Evolutionary conservation across 306 rosid genomes (phyloP), one percentile per base, ranked within the genome.

Genomic region (Prinsepia uniflora): DNA sequence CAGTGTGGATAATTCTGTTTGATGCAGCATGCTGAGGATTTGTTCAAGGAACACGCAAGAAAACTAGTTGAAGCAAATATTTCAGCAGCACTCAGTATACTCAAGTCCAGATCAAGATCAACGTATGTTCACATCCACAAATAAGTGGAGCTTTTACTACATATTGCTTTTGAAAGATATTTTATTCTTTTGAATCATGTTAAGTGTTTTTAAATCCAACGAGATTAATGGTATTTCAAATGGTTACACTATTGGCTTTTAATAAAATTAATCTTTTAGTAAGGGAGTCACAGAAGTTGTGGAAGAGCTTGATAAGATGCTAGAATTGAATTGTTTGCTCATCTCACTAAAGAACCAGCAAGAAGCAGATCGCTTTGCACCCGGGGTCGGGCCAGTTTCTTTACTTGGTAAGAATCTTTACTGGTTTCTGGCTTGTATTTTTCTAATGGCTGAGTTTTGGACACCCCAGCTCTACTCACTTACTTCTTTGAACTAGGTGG

Each of bases 311-410:
- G 87, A 87, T 72, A 84, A 75, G 83, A 68, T 85, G 69, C 74
- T 91, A 66, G 84, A 81, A 65, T 84, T 91, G 75, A 95, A 91
- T 77, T 70, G 70, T 75, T 82, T 78, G 81, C 96, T 95, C 63
- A 82, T 86, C 81, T 86, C 96, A 67, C 83, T 95, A 15, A 91
- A 85, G 91, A 91, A 77, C 78, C 92, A 87, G 72, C 82, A 87
- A 17, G 95, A 86, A 74, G 88, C 76, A 30, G 91, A 73, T 73
- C 82, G 67, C 76, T 86, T 95, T 86, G 96, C 96, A 74, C 84
- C 88, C 71, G 96, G 99, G 68, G 85, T 87, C 70, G 99, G 99
- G 30, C 91, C 96, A 0, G 64, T 94, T 83, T 89, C 96, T 79
- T 83, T 91, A 79, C 63, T 78, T 20, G 98, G 98, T 88, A 81